Conservation (phyloP, 257 asterid species). For the Plantago elongata region DNA sequence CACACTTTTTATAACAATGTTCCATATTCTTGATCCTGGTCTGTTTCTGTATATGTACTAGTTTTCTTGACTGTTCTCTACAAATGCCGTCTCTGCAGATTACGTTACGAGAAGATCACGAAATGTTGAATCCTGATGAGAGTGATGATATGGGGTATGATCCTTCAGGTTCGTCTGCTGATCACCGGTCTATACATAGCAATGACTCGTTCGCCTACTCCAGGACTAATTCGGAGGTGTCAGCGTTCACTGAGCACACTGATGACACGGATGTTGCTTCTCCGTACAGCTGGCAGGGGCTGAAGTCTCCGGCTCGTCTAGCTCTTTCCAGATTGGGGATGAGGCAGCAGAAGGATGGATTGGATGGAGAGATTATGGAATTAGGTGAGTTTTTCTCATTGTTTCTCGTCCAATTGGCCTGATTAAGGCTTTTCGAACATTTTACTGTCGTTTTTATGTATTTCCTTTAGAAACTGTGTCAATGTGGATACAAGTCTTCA, state of each 20-base stretch:
- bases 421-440: background rate
- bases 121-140: conserved; percentile 40
- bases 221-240: conserved; percentile 65
- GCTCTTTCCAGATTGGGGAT: conserved; percentile 62
- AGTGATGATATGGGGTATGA: conserved; percentile 47
- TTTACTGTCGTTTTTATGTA: background rate
- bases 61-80: conserved; percentile 16
- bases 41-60: conserved; percentile 15
- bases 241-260: conserved; percentile 54
- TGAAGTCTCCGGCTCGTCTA: conserved; percentile 64
- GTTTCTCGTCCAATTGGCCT: background rate
- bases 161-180: conserved; percentile 43
- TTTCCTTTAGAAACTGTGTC: background rate
- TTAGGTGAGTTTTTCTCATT: conserved; percentile 38
- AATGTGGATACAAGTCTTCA: background rate
- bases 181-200: conserved; percentile 47
- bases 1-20: conserved; percentile 13
- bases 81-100: background rate
- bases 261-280: conserved; percentile 64
- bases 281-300: conserved; percentile 56
- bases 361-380: conserved; percentile 54
- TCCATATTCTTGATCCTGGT: conserved; percentile 23
- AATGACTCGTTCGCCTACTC: conserved; percentile 55
- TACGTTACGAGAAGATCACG: conserved; percentile 34
- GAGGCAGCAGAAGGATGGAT: conserved; percentile 48